Base-by-base conservation (phyloP, 805 yeast genomes). In the Komagataella mondaviorum region DNA sequence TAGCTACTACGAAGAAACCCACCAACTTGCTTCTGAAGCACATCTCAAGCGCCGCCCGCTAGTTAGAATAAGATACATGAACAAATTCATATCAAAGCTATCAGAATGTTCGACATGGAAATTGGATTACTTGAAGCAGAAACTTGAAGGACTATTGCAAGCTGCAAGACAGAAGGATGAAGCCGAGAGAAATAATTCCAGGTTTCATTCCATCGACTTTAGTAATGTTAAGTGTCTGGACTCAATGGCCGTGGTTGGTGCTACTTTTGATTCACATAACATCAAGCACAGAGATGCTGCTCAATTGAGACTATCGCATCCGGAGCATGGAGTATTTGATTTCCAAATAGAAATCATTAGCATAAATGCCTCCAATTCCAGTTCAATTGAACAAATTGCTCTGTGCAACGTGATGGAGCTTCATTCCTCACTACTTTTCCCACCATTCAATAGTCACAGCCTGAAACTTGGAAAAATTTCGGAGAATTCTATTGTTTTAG, bases 371-470 rank as follows among this genome's bases (percentile, higher is more conserved):
- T 50, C 51, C n/a, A 46, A 46, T 18, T 22, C 46, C 6, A 48
- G n/a, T 49, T 44, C 48, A 12, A 17, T n/a, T 6, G 8, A 10
- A 39, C 48, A 48, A 45, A 39, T 63, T 16, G 70, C 67, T 6
- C 48, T 70, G 4, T 59, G 67, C 12, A 56, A 61, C n/a, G 50
- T 61, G 10, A 66, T 67, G 39, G 59, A 60, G 6, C 53, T 56
- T 43, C 63, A 62, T 4, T 57, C 64, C 22, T 56, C 65, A 6
- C 52, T 70, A 45, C 39, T 70, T 30, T 70, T 70, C 50, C 68
- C 71, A 6, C 66, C 67, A 20, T 54, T 70, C 23, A 56, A 59
- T 43, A 51, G 51, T n/a, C 54, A 56, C 10, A 70, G 66, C 49
- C 56, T 70, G 8, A 52, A 39, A 10, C 56, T 63, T 51, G 43